phyloP scores from a whole-genome alignment of 441 rosid species.

The Erysimum cheiri region DNA sequence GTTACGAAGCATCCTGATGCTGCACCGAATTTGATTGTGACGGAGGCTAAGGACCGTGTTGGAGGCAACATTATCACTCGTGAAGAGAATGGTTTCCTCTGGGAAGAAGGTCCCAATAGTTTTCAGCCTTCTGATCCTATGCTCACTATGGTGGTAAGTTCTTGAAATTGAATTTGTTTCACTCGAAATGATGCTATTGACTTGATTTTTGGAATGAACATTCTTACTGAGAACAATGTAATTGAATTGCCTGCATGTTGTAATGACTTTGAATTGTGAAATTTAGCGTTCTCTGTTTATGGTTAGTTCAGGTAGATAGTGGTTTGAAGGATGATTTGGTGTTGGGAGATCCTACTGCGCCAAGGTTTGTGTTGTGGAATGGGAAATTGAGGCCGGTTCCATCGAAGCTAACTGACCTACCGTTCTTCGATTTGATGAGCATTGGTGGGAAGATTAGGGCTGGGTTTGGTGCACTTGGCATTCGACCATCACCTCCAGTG shows the following conservation, averaged over 20 bases:
- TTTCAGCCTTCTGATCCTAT: slow-evolving; percentile 98
- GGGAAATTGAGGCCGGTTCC: slow-evolving; percentile 94
- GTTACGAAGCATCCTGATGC: slow-evolving; percentile 70
- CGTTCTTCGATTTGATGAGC: slow-evolving; percentile 74
- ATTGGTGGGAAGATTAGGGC: slow-evolving; percentile 87
- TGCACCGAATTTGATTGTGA: slow-evolving; percentile 76
- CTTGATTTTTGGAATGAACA: neutral
- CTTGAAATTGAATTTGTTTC: neutral
- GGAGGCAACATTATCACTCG: slow-evolving; percentile 89
- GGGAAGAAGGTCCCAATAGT: slow-evolving; percentile 99
- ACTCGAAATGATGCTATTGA: neutral
- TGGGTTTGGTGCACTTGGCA: slow-evolving; percentile 86
- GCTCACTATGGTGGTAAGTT: slow-evolving; percentile 83
- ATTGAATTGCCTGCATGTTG: neutral
- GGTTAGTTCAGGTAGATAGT: slow-evolving; percentile 71
- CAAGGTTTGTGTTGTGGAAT: slow-evolving; percentile 88
- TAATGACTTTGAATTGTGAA: neutral
- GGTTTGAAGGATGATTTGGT: slow-evolving; percentile 88
- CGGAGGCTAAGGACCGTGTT: slow-evolving; percentile 84
- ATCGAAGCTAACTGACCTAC: slow-evolving; percentile 70
- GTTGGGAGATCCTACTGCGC: slow-evolving; percentile 89
- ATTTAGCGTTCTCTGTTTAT: slow-evolving; percentile 12
- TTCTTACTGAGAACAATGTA: slow-evolving; percentile 6
- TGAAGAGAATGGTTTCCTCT: slow-evolving; percentile 81
- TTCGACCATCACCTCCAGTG: slow-evolving; percentile 92